These are phyloP conservation scores for Monosporozyma solicola DNA, from an alignment of 805 yeast species.

Conservation along the genomic window DNA sequence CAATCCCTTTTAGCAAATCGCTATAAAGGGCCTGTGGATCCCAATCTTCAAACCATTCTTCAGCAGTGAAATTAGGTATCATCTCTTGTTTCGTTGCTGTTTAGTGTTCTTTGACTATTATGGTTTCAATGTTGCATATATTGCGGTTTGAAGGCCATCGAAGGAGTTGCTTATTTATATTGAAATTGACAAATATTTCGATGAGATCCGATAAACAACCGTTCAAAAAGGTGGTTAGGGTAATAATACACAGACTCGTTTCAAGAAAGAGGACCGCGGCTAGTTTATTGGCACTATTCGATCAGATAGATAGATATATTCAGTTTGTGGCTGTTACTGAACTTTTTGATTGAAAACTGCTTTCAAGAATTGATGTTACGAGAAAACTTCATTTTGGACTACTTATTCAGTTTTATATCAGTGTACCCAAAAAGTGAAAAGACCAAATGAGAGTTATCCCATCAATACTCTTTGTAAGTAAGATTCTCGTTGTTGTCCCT, in stretches of 20 bases:
- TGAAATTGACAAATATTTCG: not conserved
- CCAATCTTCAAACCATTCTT: constrained; percentile 12
- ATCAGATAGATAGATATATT: too few relatives aligned
- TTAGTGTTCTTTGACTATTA: not conserved
- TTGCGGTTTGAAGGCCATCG: not conserved
- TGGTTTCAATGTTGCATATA: not conserved
- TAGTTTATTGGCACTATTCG: too few relatives aligned
- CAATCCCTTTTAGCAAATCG: not conserved
- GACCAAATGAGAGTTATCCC: not conserved
- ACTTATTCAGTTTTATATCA: too few relatives aligned
- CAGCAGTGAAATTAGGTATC: constrained; percentile 2
- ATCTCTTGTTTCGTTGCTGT: not conserved
- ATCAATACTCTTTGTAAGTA: not conserved
- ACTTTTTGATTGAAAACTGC: too few relatives aligned
- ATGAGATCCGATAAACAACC: not conserved
- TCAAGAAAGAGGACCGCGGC: not conserved
- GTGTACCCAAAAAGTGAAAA: too few relatives aligned
- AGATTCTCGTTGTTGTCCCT: not conserved
- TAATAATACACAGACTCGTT: not conserved
- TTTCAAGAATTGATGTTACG: too few relatives aligned
- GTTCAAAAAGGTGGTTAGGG: not conserved
- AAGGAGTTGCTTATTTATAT: not conserved
- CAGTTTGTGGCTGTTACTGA: too few relatives aligned
- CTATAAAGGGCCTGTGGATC: not conserved
- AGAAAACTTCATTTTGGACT: too few relatives aligned